A percentile compares a stretch with the other conserved stretches of the same genome.
phyloP scores from a whole-genome alignment of 768 basidiomycete genomes.

The Postia placenta region DNA sequence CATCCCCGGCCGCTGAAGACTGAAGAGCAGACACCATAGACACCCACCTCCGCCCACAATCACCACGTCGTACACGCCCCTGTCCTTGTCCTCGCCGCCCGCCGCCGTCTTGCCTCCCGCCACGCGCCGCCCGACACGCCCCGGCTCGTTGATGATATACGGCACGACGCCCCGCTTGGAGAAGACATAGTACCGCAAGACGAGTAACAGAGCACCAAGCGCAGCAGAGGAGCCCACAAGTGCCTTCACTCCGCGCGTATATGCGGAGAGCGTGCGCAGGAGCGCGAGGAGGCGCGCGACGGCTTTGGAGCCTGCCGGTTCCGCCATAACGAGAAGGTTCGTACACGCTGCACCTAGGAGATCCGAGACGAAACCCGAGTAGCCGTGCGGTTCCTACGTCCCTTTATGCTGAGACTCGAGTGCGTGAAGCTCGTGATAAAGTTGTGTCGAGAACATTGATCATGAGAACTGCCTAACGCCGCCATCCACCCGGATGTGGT shows the following conservation, averaged over 20 bases:
- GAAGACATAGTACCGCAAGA: slow-evolving; percentile 9
- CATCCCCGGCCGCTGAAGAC: too few species aligned
- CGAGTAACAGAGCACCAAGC: slow-evolving; percentile 12
- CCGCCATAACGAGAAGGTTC: too few species aligned
- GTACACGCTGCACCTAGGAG: too few species aligned
- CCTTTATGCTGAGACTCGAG: too few species aligned
- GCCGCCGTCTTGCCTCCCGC: neutral
- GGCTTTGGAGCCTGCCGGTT: too few species aligned
- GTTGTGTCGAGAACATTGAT: neutral
- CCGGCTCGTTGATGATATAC: slow-evolving; percentile 5
- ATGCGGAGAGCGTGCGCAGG: neutral
- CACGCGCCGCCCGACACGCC: slow-evolving; percentile 7
- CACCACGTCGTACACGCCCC: slow-evolving; percentile 29
- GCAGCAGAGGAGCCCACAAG: slow-evolving; percentile 7
- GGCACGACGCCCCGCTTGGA: neutral
- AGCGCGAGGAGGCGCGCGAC: neutral
- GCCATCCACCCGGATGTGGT: too few species aligned
- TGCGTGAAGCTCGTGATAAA: too few species aligned
- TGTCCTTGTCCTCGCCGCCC: slow-evolving; percentile 9
- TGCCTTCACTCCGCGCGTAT: neutral
- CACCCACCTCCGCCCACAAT: slow-evolving; percentile 30
- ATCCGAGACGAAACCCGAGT: too few species aligned
- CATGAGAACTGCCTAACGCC: neutral
- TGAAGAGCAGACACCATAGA: too few species aligned
- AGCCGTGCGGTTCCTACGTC: too few species aligned